These are phyloP conservation scores for Pichia eremophila DNA, from an alignment of 805 yeast species.

Conservation along the genomic window DNA sequence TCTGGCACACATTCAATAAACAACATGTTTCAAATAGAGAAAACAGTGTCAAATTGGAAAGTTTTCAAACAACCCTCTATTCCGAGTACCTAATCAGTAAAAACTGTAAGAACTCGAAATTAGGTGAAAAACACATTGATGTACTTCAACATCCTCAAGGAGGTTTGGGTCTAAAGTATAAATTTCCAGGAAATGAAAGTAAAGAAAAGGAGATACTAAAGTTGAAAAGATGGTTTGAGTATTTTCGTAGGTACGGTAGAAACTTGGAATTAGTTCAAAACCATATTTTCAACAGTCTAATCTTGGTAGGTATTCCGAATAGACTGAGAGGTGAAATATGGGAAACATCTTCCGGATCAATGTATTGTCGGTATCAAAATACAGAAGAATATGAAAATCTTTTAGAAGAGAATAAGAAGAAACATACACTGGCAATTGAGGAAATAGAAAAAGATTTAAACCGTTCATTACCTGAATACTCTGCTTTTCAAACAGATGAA, in stretches of 20 bases:
- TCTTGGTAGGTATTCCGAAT: constrained; percentile 92
- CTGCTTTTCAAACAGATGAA: constrained; percentile 80
- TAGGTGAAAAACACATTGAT: constrained; percentile 24
- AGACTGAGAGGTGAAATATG: constrained; percentile 91
- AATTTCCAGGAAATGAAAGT: constrained; percentile 90
- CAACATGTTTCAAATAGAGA: constrained; percentile 36
- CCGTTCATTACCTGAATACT: constrained; percentile 90
- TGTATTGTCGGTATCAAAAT: constrained; percentile 59
- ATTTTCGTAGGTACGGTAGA: constrained; percentile 74
- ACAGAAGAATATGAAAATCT: constrained; percentile 50
- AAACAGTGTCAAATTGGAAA: constrained; percentile 53
- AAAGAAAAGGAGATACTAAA: constrained; percentile 43
- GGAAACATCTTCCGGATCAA: constrained; percentile 87
- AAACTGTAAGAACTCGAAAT: constrained; percentile 31
- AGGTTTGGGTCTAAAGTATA: constrained; percentile 78
- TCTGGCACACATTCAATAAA: constrained; percentile 57
- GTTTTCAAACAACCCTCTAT: constrained; percentile 63
- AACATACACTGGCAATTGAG: constrained; percentile 76
- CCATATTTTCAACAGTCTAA: constrained; percentile 68
- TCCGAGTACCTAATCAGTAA: constrained; percentile 74
- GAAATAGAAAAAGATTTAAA: constrained; percentile 95
- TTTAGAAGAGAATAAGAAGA: constrained; percentile 51
- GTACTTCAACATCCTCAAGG: constrained; percentile 56
- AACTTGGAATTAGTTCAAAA: constrained; percentile 68
- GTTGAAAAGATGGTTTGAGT: constrained; percentile 89